Conservation (phyloP, 768 basidiomycete genomes). For the Kockovaella imperatae region DNA sequence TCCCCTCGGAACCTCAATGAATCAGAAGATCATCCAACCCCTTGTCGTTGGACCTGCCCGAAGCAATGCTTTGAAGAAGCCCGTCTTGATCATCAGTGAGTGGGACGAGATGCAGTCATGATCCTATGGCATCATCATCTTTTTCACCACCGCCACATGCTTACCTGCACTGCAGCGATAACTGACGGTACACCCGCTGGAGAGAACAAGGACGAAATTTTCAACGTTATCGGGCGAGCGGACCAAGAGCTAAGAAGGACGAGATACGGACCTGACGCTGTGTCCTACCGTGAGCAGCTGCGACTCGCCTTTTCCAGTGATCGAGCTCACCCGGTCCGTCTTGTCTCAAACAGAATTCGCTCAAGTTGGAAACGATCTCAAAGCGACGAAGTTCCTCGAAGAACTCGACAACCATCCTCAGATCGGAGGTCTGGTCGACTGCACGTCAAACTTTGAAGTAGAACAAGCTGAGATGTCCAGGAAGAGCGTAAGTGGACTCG, state of each 20-base stretch:
- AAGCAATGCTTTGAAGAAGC: slow-evolving; percentile 43
- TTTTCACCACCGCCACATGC: not conserved
- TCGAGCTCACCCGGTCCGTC: not conserved
- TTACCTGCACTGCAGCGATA: slow-evolving; percentile 5
- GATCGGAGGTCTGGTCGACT: slow-evolving; percentile 46
- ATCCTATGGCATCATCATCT: not conserved
- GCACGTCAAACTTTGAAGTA: slow-evolving; percentile 38
- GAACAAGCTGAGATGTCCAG: slow-evolving; percentile 41
- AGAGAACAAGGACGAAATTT: slow-evolving; percentile 39
- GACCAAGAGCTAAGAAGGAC: slow-evolving; percentile 39
- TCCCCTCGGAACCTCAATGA: slow-evolving; percentile 45
- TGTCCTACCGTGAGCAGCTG: slow-evolving; percentile 39
- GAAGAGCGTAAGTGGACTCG: slow-evolving; percentile 22
- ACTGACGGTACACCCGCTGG: slow-evolving; percentile 38
- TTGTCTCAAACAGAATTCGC: slow-evolving; percentile 26
- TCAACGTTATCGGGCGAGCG: slow-evolving; percentile 41
- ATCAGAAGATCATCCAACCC: slow-evolving; percentile 46
- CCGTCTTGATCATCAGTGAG: slow-evolving; percentile 47
- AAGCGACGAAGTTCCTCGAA: slow-evolving; percentile 45
- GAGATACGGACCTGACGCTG: slow-evolving; percentile 41
- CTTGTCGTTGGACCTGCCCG: slow-evolving; percentile 46
- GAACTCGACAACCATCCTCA: slow-evolving; percentile 44
- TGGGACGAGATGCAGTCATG: too few species aligned
- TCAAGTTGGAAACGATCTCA: slow-evolving; percentile 44
- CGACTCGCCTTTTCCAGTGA: not conserved